A percentile compares a stretch with the other conserved stretches of the same genome.
Evolutionary conservation across 495 filamentous ascomycete species (phyloP).

Genomic region (Xylaria castorea): DNA sequence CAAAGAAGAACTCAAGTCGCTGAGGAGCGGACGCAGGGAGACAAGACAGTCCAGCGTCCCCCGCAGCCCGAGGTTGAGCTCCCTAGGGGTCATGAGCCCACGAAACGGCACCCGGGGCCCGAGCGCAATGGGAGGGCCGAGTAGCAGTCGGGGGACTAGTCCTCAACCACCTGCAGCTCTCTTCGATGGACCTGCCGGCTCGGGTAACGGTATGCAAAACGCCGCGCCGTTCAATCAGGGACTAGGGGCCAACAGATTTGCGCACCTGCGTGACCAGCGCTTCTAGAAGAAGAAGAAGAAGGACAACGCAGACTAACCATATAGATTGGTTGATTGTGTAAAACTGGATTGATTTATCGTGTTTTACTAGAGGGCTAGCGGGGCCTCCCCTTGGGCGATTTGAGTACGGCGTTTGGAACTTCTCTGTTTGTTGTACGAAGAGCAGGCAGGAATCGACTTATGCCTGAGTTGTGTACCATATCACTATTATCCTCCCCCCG

Average conservation of each 20-base stretch:
- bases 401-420: not conserved
- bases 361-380: not conserved
- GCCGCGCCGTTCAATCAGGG: conserved; percentile 36
- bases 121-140: conserved; percentile 38
- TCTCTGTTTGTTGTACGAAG: not conserved
- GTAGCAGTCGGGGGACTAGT: conserved; percentile 53
- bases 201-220: conserved; percentile 29
- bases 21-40: conserved; percentile 59
- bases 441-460: not conserved
- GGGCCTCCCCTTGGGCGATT: not conserved
- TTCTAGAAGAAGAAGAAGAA: conserved; percentile 11
- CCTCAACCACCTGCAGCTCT: conserved; percentile 44
- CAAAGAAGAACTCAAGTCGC: conserved; percentile 43
- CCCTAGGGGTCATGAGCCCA: conserved; percentile 50
- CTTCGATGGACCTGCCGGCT: conserved; percentile 28
- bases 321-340: not conserved
- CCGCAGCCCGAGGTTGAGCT: conserved; percentile 51
- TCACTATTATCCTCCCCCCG: not conserved
- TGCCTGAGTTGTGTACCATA: not conserved
- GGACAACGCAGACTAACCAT: not conserved
- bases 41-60: conserved; percentile 57
- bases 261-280: conserved; percentile 45
- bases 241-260: conserved; percentile 39
- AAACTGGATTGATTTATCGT: not conserved
- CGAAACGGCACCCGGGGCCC: conserved; percentile 36